Percentiles rank a stretch among this genome's conserved stretches.
These are phyloP conservation scores for Trypanosoma avium DNA, from an alignment of 208 protist genomes.

Conservation along the genomic window DNA sequence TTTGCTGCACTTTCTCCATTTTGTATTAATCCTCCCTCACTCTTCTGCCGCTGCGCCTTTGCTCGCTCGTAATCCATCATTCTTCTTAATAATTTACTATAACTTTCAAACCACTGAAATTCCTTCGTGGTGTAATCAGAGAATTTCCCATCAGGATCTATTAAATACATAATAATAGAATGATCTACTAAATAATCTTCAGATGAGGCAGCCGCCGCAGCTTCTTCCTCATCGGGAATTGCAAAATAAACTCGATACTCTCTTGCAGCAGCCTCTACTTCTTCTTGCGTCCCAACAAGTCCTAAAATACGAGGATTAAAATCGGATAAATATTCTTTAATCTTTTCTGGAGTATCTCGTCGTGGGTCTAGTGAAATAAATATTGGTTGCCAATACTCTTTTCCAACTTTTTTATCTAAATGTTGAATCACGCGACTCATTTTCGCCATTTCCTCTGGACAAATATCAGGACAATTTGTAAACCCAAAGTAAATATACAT, in stretches of 20 bases:
- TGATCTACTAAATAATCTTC: slow-evolving; percentile 97
- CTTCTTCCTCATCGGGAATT: slow-evolving; percentile 67
- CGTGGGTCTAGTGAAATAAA: slow-evolving; percentile 94
- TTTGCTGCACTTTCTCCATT: slow-evolving; percentile 44
- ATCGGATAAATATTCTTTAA: slow-evolving; percentile 88
- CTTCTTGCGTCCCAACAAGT: slow-evolving; percentile 85
- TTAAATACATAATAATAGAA: slow-evolving; percentile 94
- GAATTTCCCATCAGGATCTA: slow-evolving; percentile 90
- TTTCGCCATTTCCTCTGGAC: slow-evolving; percentile 95
- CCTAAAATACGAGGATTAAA: slow-evolving; percentile 91
- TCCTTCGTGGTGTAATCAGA: slow-evolving; percentile 90
- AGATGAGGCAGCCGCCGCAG: too few species aligned
- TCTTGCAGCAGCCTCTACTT: slow-evolving; percentile 77
- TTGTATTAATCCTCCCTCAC: slow-evolving; percentile 24
- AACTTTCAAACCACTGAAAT: slow-evolving; percentile 84
- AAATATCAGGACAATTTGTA: slow-evolving; percentile 96
- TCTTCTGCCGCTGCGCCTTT: slow-evolving; percentile 36
- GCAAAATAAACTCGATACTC: slow-evolving; percentile 94
- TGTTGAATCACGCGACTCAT: slow-evolving; percentile 80
- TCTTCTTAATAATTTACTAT: slow-evolving; percentile 71
- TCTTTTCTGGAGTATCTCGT: slow-evolving; percentile 79
- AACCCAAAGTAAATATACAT: slow-evolving; percentile 97
- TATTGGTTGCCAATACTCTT: slow-evolving; percentile 87
- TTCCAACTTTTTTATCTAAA: slow-evolving; percentile 77
- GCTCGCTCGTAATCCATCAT: slow-evolving; percentile 80